Percentiles rank a stretch among this genome's conserved stretches.
Conservation (phyloP, 768 basidiomycete genomes). For the Boletus sp. region DNA sequence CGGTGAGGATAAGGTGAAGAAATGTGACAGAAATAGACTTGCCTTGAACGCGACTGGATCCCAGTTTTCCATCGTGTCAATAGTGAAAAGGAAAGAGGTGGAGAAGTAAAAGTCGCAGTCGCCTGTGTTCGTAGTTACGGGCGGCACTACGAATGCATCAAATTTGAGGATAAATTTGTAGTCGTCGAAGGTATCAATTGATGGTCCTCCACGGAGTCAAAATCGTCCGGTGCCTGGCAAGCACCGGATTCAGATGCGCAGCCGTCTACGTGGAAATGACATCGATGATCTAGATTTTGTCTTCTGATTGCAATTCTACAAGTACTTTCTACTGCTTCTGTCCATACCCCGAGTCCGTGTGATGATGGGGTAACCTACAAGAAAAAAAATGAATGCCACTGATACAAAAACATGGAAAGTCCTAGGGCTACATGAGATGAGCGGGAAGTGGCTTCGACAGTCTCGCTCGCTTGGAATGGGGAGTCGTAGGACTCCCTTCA, state of each 20-base stretch:
- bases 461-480: slow-evolving; percentile 4
- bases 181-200: not conserved
- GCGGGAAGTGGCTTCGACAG: slow-evolving; percentile 21
- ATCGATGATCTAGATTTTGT: not conserved
- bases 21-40: slow-evolving; percentile 1
- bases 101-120: not conserved
- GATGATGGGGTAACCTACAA: not conserved
- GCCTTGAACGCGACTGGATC: slow-evolving; percentile 33
- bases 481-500: not conserved
- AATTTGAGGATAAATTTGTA: not conserved
- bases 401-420: slow-evolving; percentile 2
- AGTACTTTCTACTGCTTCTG: not conserved
- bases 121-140: slow-evolving; percentile 4
- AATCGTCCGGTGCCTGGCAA: not conserved
- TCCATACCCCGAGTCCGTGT: not conserved
- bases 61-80: slow-evolving; percentile 27
- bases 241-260: not conserved
- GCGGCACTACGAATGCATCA: not conserved
- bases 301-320: slow-evolving; percentile 1
- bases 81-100: not conserved
- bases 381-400: not conserved
- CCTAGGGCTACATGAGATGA: slow-evolving; percentile 20
- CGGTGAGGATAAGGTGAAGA: not conserved
- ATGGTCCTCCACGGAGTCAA: not conserved
- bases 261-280: not conserved